Evolutionary conservation across 345 rosid species (phyloP).

Genomic region (Bruguiera gymnorhiza): DNA sequence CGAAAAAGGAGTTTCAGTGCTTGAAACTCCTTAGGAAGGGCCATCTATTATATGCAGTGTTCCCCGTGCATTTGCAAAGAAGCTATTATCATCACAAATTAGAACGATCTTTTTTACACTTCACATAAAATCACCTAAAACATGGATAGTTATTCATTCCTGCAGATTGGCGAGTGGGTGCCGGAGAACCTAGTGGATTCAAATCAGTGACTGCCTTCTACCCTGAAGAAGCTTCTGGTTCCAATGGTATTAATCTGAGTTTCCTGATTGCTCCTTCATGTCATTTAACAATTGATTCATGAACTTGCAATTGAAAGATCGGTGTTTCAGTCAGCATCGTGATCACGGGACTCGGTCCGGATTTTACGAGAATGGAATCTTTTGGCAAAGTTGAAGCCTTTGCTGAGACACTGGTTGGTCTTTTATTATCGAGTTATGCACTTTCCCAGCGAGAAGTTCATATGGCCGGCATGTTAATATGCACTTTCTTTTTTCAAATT

Average conservation of each 20-base stretch:
- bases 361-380: conserved; percentile 84
- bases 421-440: neutral
- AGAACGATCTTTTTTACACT: too few species aligned
- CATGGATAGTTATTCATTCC: neutral
- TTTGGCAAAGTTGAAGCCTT: conserved; percentile 93
- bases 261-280: conserved; percentile 4
- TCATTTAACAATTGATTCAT: neutral
- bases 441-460: neutral
- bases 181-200: conserved; percentile 71
- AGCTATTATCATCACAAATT: neutral
- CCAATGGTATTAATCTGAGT: conserved; percentile 47
- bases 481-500: neutral
- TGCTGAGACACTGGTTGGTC: conserved; percentile 72
- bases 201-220: conserved; percentile 84
- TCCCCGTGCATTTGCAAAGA: too few species aligned
- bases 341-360: conserved; percentile 88
- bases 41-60: too few species aligned
- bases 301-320: neutral
- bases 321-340: conserved; percentile 51
- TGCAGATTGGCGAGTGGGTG: conserved; percentile 76
- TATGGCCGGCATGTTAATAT: neutral
- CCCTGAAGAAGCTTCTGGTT: conserved; percentile 53
- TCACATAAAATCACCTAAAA: too few species aligned
- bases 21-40: too few species aligned
- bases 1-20: too few species aligned